Percentiles rank a stretch among this genome's conserved stretches.
Evolutionary conservation across 2,329 filamentous ascomycete genomes (phyloP).

Genomic region (Calonectria multiphialidica): DNA sequence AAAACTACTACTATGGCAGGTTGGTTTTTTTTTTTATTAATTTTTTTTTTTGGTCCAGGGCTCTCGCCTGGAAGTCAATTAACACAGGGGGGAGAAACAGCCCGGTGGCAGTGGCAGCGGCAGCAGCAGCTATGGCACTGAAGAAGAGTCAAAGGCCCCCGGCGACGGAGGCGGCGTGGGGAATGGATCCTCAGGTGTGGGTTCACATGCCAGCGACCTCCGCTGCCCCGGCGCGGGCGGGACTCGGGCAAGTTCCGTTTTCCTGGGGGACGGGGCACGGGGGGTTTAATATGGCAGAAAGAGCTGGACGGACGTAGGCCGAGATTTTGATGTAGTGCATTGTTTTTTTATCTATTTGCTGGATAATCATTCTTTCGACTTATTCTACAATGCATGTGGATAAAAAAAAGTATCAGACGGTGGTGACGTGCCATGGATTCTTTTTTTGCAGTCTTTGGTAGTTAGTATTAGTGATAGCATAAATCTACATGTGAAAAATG

Average conservation of each 20-base stretch:
- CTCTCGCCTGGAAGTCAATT: too few relatives aligned
- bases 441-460: not conserved
- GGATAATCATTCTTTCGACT: too few relatives aligned
- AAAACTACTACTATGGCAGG: not conserved
- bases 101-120: too few relatives aligned
- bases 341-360: not conserved
- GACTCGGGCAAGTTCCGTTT: constrained; percentile 44
- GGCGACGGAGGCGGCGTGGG: constrained; percentile 11
- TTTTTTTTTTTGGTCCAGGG: not conserved
- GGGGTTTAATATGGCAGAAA: constrained; percentile 13
- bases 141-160: not conserved
- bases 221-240: constrained; percentile 44
- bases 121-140: not conserved
- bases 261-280: constrained; percentile 31
- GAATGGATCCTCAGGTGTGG: constrained; percentile 17
- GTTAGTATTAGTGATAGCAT: not conserved
- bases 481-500: not conserved
- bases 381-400: not conserved
- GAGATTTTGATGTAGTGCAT: constrained; percentile 22
- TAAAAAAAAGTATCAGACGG: not conserved
- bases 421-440: not conserved
- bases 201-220: constrained; percentile 48
- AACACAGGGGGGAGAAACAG: not conserved
- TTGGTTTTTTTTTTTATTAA: not conserved
- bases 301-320: constrained; percentile 39